A percentile compares a stretch with the other conserved stretches of the same genome.
Conservation (phyloP, 495 filamentous ascomycete species). For the Xylaria telfairii region DNA sequence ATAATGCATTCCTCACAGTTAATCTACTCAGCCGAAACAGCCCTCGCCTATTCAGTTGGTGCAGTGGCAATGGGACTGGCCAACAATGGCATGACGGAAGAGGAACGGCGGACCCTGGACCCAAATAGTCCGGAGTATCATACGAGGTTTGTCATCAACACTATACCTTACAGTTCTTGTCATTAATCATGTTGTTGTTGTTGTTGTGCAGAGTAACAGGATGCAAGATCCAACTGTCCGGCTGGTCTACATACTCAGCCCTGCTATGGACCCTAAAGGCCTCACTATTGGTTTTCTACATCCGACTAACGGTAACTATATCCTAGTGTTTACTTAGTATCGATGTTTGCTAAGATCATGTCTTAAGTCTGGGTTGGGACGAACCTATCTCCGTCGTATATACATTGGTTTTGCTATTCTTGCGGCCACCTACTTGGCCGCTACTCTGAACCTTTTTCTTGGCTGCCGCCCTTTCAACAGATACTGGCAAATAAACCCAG, state of each 20-base stretch:
- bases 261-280: conserved; percentile 62
- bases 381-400: conserved; percentile 57
- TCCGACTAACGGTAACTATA: conserved; percentile 59
- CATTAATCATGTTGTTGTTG: neutral
- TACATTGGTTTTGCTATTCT: conserved; percentile 59
- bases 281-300: conserved; percentile 63
- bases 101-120: conserved; percentile 51
- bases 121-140: conserved; percentile 56
- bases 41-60: conserved; percentile 46
- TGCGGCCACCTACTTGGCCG: conserved; percentile 54
- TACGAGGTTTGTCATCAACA: conserved; percentile 33
- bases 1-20: conserved; percentile 26
- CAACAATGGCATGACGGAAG: conserved; percentile 67
- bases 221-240: conserved; percentile 63
- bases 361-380: conserved; percentile 44
- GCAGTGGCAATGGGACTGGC: conserved; percentile 60
- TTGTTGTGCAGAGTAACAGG: conserved; percentile 53
- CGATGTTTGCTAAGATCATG: conserved; percentile 21
- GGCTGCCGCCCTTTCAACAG: conserved; percentile 57
- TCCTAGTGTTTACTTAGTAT: neutral
- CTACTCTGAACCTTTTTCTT: conserved; percentile 57
- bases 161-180: neutral
- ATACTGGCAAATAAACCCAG: conserved; percentile 60
- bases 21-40: conserved; percentile 46
- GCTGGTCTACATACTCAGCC: conserved; percentile 63